These are phyloP conservation scores for Davidsoniella eucalypti DNA, from an alignment of 2,329 filamentous ascomycete species.

Conservation along the genomic window DNA sequence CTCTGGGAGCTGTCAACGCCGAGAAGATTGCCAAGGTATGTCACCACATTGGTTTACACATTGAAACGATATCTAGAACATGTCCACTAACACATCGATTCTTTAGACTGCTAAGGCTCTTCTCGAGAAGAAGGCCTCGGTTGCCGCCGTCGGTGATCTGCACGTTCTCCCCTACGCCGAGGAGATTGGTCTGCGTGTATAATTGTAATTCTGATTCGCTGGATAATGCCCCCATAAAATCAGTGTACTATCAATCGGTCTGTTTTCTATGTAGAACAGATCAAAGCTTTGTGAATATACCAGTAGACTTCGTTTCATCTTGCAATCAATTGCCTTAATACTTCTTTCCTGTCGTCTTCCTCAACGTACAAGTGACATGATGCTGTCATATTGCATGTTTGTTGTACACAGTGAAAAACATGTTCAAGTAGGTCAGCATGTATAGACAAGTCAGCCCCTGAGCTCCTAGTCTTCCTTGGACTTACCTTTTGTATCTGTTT, in stretches of 20 bases:
- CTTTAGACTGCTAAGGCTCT: constrained; percentile 70
- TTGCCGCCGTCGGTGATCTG: constrained; percentile 82
- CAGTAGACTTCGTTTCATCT: constrained; percentile 23
- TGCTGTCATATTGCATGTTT: no score
- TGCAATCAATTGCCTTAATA: constrained; percentile 1
- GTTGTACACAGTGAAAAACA: no score
- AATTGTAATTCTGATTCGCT: constrained; percentile 27
- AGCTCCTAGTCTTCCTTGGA: no score
- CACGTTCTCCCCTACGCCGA: constrained; percentile 81
- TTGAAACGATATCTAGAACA: background rate
- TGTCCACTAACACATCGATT: constrained; percentile 19
- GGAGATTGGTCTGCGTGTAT: constrained; percentile 89
- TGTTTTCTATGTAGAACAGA: constrained; percentile 14
- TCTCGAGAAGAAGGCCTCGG: constrained; percentile 73
- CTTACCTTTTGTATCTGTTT: no score
- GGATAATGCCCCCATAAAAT: constrained; percentile 13
- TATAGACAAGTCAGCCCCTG: no score
- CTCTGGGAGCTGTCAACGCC: constrained; percentile 63
- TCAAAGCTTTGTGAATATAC: constrained; percentile 28
- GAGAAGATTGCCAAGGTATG: constrained; percentile 42
- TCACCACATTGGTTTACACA: background rate
- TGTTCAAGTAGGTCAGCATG: no score
- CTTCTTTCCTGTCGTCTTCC: background rate
- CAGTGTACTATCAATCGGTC: constrained; percentile 15
- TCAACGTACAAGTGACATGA: no score